phyloP scores from a whole-genome alignment of 169 alveolate genomes.

The Plasmodium vivax region DNA sequence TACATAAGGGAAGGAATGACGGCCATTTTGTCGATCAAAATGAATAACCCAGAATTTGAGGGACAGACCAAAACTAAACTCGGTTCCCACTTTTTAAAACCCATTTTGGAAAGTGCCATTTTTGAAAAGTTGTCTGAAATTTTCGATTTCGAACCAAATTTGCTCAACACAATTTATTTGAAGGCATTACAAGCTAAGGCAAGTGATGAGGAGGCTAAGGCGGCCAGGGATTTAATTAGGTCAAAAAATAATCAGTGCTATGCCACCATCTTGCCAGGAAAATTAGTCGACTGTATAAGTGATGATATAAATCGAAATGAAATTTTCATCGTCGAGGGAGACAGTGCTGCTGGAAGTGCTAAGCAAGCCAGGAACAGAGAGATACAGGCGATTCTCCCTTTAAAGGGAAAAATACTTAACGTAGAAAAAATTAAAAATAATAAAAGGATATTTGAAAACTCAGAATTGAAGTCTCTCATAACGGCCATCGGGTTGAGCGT shows the following conservation, averaged over 20 bases:
- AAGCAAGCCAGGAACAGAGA: slow-evolving; percentile 87
- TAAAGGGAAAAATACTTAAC: slow-evolving; percentile 88
- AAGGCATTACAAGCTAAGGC: slow-evolving; percentile 83
- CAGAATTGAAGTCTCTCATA: slow-evolving; percentile 79
- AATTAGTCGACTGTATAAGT: slow-evolving; percentile 85
- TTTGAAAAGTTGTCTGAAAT: slow-evolving; percentile 81
- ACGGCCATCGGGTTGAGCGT: slow-evolving; percentile 76
- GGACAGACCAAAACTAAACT: slow-evolving; percentile 90
- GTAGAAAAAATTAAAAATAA: slow-evolving; percentile 82
- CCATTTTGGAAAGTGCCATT: slow-evolving; percentile 81
- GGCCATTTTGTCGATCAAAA: slow-evolving; percentile 84
- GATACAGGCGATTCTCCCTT: slow-evolving; percentile 87
- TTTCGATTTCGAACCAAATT: slow-evolving; percentile 82
- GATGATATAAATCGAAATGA: slow-evolving; percentile 78
- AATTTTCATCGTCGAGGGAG: slow-evolving; percentile 89
- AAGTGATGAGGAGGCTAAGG: slow-evolving; percentile 87
- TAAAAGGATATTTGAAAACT: slow-evolving; percentile 81
- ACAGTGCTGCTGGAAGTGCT: slow-evolving; percentile 90
- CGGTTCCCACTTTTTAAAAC: slow-evolving; percentile 81
- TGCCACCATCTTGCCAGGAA: slow-evolving; percentile 79
- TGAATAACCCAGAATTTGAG: slow-evolving; percentile 87
- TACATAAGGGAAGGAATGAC: slow-evolving; percentile 85
- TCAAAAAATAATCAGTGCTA: slow-evolving; percentile 80
- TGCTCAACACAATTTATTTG: slow-evolving; percentile 79
- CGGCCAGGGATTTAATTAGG: slow-evolving; percentile 83